Evolutionary conservation across 345 rosid species (phyloP).

Genomic region (Eucalyptus regnans): DNA sequence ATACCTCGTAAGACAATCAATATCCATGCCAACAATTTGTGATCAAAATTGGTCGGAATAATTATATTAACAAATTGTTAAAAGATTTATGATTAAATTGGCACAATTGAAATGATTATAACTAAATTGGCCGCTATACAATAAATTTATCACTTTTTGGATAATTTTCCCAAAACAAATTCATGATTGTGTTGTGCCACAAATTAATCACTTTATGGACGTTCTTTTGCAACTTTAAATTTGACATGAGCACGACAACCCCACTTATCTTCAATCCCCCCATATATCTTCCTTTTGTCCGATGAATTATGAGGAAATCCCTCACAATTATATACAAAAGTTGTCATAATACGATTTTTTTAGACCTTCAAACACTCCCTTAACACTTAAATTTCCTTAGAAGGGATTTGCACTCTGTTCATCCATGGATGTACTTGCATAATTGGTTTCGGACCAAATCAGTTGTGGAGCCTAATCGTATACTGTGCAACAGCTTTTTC

Average conservation of each 20-base stretch:
- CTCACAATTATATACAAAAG: background rate
- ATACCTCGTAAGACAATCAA: rapidly evolving
- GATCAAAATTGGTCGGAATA: rapidly evolving
- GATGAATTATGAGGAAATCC: background rate
- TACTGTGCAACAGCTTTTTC: background rate
- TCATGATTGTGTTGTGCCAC: background rate
- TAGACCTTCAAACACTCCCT: background rate
- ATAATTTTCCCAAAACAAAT: background rate
- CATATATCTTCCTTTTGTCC: background rate
- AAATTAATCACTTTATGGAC: background rate
- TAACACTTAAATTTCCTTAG: background rate
- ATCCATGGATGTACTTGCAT: background rate
- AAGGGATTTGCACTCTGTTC: background rate
- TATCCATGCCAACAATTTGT: too few species aligned
- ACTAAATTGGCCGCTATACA: rapidly evolving
- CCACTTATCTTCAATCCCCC: background rate
- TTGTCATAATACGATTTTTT: background rate
- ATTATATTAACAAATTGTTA: background rate
- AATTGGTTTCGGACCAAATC: background rate
- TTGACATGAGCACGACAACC: background rate
- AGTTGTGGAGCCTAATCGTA: background rate
- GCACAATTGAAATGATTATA: rapidly evolving
- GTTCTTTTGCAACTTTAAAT: background rate
- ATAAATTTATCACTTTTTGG: background rate
- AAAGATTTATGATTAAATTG: too few species aligned